Base-by-base conservation (phyloP, 2,329 filamentous ascomycete genomes). In the Fusarium poae region DNA sequence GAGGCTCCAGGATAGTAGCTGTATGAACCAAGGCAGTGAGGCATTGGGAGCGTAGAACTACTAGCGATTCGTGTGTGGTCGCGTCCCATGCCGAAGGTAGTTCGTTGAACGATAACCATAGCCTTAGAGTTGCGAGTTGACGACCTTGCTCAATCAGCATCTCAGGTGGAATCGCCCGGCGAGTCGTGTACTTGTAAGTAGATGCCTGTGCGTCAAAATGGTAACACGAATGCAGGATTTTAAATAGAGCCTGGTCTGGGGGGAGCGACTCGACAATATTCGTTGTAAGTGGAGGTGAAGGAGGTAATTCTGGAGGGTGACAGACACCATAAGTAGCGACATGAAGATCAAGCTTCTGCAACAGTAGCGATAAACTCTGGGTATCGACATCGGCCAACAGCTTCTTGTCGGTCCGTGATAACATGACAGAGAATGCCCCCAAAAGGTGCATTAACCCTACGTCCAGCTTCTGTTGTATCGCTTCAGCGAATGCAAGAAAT, bases 71-170 rank as follows among this genome's bases (percentile, higher is more conserved):
- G 0, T 21, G 8, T 4, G 32, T 2, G 4, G 15, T 21, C 0
- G 20, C 15, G 0, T 46, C 8, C 4, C 13, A 16, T 3, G 16
- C 3, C 3, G 30, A 1, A 10, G 46, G 29, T 0, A 66, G 5
- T 7, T 40, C 18, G 15, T 72, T 66, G 2, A 4, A 15, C 5
- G 65, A 55, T 0, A 72, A 30, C 70, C 70, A 72, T 23, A 67
- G 67, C 9, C 62, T 69, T 11, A 72, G 8, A 16, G 30, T 59
- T 2, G 52, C 35, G 3, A 72, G 62, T 11, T 69, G 67, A 6
- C 59, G 67, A 12, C 70, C 70, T 25, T 71, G 70, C 6, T 72
- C 67, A 3, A 72, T 69, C n/a, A 72, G 70, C 8, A 72, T 18
- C 1, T 69, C 58, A 2, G 70, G 62, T 3, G 70, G 67, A 4